Percentiles rank a stretch among this genome's conserved stretches.
These are phyloP conservation scores for Pleurotus ostreatus DNA, from an alignment of 768 basidiomycete genomes.

Conservation along the genomic window DNA sequence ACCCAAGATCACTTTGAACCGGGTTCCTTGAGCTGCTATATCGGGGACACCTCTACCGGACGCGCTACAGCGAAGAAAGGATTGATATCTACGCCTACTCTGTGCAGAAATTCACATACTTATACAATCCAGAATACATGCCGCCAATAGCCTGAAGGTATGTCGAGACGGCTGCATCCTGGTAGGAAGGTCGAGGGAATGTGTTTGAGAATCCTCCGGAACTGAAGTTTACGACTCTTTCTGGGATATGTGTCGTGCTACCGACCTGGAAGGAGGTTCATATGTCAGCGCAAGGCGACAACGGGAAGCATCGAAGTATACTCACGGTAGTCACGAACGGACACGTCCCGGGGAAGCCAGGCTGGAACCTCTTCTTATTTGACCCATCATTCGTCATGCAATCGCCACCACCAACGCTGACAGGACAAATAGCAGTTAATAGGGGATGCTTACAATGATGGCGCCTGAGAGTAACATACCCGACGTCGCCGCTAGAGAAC, in stretches of 20 bases:
- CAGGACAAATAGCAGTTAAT: slow-evolving; percentile 34
- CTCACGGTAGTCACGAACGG: slow-evolving; percentile 24
- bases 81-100: neutral
- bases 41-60: slow-evolving; percentile 27
- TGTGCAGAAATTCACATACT: slow-evolving; percentile 13
- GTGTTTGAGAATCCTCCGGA: slow-evolving; percentile 52
- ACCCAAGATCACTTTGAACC: slow-evolving; percentile 18
- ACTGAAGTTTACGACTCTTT: slow-evolving; percentile 41
- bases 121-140: slow-evolving; percentile 29
- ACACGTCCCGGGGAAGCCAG: slow-evolving; percentile 45
- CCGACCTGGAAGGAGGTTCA: slow-evolving; percentile 23
- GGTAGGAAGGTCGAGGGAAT: slow-evolving; percentile 24
- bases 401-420: slow-evolving; percentile 49
- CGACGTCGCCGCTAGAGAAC: slow-evolving; percentile 46
- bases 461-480: slow-evolving; percentile 24
- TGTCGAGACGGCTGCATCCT: slow-evolving; percentile 19
- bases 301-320: neutral
- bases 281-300: neutral
- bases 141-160: slow-evolving; percentile 20
- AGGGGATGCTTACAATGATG: slow-evolving; percentile 20
- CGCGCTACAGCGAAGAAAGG: slow-evolving; percentile 24
- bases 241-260: slow-evolving; percentile 36
- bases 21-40: slow-evolving; percentile 18
- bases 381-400: slow-evolving; percentile 46
- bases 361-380: slow-evolving; percentile 36